Evolutionary conservation across 2,329 filamentous ascomycete species (phyloP).

Genomic region (Alternaria burnsii): DNA sequence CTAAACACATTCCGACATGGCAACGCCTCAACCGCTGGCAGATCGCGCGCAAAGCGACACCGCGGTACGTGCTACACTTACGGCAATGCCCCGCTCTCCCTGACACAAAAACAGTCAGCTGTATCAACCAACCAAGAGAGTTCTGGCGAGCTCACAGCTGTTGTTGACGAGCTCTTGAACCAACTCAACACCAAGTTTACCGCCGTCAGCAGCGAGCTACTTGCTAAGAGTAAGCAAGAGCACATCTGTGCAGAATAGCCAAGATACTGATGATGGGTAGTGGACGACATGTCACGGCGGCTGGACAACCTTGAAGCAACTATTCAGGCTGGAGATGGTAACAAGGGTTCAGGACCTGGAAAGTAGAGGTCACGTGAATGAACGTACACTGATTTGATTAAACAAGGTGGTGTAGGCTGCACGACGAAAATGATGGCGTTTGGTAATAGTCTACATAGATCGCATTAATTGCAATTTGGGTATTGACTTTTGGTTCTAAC

Average conservation of each 20-base stretch:
- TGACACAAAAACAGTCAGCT: slow-evolving; percentile 21
- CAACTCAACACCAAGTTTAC: slow-evolving; percentile 87
- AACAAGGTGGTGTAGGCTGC: background rate
- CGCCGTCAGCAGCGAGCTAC: slow-evolving; percentile 83
- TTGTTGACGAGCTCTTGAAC: slow-evolving; percentile 87
- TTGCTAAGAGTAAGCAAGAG: slow-evolving; percentile 77
- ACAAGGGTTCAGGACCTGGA: slow-evolving; percentile 36
- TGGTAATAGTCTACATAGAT: slow-evolving; percentile 1
- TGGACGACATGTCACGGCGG: slow-evolving; percentile 92
- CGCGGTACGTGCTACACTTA: slow-evolving; percentile 22
- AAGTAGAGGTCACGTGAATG: slow-evolving; percentile 21
- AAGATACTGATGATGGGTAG: slow-evolving; percentile 55
- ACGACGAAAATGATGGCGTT: background rate
- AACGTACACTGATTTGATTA: background rate
- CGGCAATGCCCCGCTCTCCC: background rate
- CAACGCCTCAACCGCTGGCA: slow-evolving; percentile 28
- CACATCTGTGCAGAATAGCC: background rate
- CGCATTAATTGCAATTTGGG: slow-evolving; percentile 6
- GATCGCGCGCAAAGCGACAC: slow-evolving; percentile 37
- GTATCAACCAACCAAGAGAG: slow-evolving; percentile 35
- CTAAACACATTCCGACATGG: slow-evolving; percentile 22
- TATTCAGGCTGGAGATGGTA: slow-evolving; percentile 64
- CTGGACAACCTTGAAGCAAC: slow-evolving; percentile 84
- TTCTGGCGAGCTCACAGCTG: slow-evolving; percentile 72
- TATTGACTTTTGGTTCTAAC: slow-evolving; percentile 9